A percentile compares a stretch with the other conserved stretches of the same genome.
These are phyloP conservation scores for Trematosphaeria pertusa DNA, from an alignment of 2,329 filamentous ascomycete genomes.

Conservation along the genomic window DNA sequence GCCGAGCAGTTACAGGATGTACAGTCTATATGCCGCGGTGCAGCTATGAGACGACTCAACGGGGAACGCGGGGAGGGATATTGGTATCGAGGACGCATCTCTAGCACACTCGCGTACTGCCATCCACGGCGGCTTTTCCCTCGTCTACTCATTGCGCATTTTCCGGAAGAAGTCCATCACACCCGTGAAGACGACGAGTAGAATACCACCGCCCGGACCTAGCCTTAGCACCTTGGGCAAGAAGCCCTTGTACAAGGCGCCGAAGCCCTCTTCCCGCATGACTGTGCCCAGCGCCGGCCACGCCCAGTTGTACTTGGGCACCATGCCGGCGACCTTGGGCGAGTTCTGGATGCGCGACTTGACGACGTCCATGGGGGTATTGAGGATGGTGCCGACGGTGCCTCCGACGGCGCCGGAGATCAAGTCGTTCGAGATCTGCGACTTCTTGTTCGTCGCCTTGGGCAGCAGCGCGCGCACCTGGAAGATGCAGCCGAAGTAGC, in stretches of 20 bases:
- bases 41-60: background rate
- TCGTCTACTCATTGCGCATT: slow-evolving; percentile 56
- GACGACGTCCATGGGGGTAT: slow-evolving; percentile 96
- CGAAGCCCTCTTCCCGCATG: slow-evolving; percentile 90
- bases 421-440: slow-evolving; percentile 86
- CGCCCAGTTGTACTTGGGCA: slow-evolving; percentile 99
- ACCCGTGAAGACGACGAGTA: slow-evolving; percentile 85
- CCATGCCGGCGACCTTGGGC: slow-evolving; percentile 77
- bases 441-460: slow-evolving; percentile 77
- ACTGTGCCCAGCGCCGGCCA: slow-evolving; percentile 87
- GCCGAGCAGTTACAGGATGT: slow-evolving; percentile 10
- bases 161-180: slow-evolving; percentile 93
- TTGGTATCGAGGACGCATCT: background rate
- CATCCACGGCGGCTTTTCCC: background rate
- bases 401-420: slow-evolving; percentile 87
- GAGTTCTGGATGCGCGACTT: slow-evolving; percentile 98
- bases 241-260: slow-evolving; percentile 96
- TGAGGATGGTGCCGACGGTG: slow-evolving; percentile 87
- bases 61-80: background rate
- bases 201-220: slow-evolving; percentile 74
- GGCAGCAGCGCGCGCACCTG: slow-evolving; percentile 89
- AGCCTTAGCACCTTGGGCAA: slow-evolving; percentile 87
- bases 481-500: slow-evolving; percentile 98
- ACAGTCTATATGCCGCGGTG: slow-evolving; percentile 15
- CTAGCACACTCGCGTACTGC: background rate